phyloP scores from a whole-genome alignment of 2,329 filamentous ascomycete genomes.

The Sporothrix brasiliensis region DNA sequence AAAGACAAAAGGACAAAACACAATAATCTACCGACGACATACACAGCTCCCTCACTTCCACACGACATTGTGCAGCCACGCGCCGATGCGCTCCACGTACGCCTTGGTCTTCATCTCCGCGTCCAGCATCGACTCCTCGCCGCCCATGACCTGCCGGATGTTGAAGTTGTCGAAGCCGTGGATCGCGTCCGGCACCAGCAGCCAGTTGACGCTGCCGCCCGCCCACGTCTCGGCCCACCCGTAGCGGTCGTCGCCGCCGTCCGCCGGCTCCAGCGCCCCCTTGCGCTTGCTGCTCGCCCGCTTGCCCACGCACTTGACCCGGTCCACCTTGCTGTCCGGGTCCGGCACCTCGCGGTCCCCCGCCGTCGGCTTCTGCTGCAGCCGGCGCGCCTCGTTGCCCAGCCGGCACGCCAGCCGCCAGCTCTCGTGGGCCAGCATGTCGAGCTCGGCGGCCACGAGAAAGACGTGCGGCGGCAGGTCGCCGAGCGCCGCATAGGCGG shows the following conservation, averaged over 20 bases:
- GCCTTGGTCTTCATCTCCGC: conserved; percentile 40
- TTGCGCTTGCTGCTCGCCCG: conserved; percentile 36
- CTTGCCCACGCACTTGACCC: conserved; percentile 32
- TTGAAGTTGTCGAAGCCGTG: conserved; percentile 47
- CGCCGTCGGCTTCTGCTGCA: conserved; percentile 34
- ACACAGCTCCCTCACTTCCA: conserved; percentile 29
- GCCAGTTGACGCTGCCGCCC: conserved; percentile 44
- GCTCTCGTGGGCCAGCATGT: conserved; percentile 50
- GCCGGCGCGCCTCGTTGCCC: conserved; percentile 38
- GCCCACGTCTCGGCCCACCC: conserved; percentile 42
- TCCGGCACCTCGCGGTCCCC: conserved; percentile 31
- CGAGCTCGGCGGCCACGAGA: conserved; percentile 50
- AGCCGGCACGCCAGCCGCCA: conserved; percentile 46
- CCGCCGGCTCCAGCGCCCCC: conserved; percentile 37
- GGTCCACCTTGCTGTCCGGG: conserved; percentile 33
- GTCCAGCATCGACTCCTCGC: conserved; percentile 42
- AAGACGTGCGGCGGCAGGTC: conserved; percentile 49
- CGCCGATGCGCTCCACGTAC: conserved; percentile 36
- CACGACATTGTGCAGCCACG: conserved; percentile 38
- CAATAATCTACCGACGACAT: neutral
- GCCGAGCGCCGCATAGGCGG: conserved; percentile 42
- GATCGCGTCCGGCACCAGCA: conserved; percentile 48
- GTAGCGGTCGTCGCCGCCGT: conserved; percentile 42
- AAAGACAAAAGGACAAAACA: neutral
- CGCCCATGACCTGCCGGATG: conserved; percentile 38